A percentile compares a stretch with the other conserved stretches of the same genome.
phyloP scores from a whole-genome alignment of 768 basidiomycete genomes.

The Xerocomus spinulosus region DNA sequence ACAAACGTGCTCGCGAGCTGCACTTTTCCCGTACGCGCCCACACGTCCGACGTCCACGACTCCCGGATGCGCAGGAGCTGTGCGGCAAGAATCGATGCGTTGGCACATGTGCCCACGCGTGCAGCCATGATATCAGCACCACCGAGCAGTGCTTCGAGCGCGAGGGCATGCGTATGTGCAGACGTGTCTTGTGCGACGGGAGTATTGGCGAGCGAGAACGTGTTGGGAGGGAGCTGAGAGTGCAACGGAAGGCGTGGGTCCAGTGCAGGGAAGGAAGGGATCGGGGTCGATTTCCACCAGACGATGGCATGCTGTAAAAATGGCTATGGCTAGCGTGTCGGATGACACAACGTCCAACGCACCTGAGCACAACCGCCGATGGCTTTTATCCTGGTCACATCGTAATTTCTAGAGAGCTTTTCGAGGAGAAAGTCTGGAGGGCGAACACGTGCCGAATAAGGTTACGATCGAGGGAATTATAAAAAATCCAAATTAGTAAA shows the following conservation, averaged over 20 bases:
- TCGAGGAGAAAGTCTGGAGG: slow-evolving; percentile 66
- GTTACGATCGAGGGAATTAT: slow-evolving; percentile 31
- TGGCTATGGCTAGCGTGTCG: background rate
- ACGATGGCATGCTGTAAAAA: slow-evolving; percentile 59
- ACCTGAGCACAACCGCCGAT: slow-evolving; percentile 81
- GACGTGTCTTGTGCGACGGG: slow-evolving; percentile 78
- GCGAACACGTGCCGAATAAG: slow-evolving; percentile 25
- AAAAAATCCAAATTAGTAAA: slow-evolving; percentile 34
- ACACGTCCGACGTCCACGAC: slow-evolving; percentile 71
- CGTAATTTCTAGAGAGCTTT: slow-evolving; percentile 66
- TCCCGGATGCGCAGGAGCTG: slow-evolving; percentile 78
- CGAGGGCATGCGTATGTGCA: slow-evolving; percentile 71
- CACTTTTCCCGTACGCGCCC: slow-evolving; percentile 71
- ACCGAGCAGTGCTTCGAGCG: slow-evolving; percentile 70
- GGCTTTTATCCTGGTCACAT: slow-evolving; percentile 65
- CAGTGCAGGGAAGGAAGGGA: slow-evolving; percentile 66
- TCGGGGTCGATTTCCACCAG: slow-evolving; percentile 81
- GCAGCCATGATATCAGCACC: slow-evolving; percentile 74
- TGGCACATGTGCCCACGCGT: slow-evolving; percentile 70
- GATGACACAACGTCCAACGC: slow-evolving; percentile 15
- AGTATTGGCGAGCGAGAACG: slow-evolving; percentile 69
- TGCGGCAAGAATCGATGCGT: slow-evolving; percentile 65
- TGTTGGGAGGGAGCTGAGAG: slow-evolving; percentile 60
- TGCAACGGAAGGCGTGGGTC: slow-evolving; percentile 69
- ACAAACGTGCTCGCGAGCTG: slow-evolving; percentile 77